A percentile compares a stretch with the other conserved stretches of the same genome.
phyloP scores from a whole-genome alignment of 1,284 basidiomycete genomes.

The Ceratobasidium theobromae region DNA sequence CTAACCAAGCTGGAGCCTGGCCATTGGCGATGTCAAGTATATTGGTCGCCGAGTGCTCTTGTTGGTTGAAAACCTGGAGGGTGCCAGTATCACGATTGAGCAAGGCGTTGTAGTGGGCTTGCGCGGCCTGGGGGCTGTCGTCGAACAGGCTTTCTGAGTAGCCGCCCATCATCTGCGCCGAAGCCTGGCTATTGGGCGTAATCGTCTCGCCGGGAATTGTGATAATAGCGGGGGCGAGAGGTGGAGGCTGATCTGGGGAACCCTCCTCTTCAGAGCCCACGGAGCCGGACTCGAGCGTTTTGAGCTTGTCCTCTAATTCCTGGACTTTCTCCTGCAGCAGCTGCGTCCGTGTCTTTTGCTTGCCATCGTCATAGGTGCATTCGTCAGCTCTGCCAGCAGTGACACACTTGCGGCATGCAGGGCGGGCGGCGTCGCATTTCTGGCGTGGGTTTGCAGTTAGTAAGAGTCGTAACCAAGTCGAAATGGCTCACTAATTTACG shows the following conservation, averaged over 20 bases:
- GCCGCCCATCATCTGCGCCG: background rate
- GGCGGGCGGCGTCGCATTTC: constrained; percentile 26
- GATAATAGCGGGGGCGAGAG: constrained; percentile 21
- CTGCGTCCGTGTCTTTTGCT: constrained; percentile 61
- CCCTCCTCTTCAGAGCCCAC: constrained; percentile 3
- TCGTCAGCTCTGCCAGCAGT: constrained; percentile 53
- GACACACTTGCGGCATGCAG: constrained; percentile 32
- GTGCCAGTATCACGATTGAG: constrained; percentile 22
- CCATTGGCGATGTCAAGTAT: constrained; percentile 14
- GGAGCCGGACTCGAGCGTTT: constrained; percentile 41
- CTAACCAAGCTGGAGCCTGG: constrained; percentile 8
- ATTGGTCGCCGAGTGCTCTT: background rate
- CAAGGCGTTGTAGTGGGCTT: constrained; percentile 18
- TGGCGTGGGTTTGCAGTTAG: background rate
- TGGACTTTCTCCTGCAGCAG: constrained; percentile 58
- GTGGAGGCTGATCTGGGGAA: constrained; percentile 9
- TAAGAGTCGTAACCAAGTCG: constrained; percentile 1
- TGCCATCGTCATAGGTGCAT: constrained; percentile 63
- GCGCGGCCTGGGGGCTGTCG: constrained; percentile 33
- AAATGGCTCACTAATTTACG: constrained; percentile 66
- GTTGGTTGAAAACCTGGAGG: constrained; percentile 20
- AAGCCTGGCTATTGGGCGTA: background rate
- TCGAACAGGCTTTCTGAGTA: constrained; percentile 38
- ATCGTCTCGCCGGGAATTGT: background rate
- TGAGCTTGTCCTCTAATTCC: constrained; percentile 53